Base-by-base conservation (phyloP, 2,329 filamentous ascomycete genomes). In the Fusarium sp. region DNA sequence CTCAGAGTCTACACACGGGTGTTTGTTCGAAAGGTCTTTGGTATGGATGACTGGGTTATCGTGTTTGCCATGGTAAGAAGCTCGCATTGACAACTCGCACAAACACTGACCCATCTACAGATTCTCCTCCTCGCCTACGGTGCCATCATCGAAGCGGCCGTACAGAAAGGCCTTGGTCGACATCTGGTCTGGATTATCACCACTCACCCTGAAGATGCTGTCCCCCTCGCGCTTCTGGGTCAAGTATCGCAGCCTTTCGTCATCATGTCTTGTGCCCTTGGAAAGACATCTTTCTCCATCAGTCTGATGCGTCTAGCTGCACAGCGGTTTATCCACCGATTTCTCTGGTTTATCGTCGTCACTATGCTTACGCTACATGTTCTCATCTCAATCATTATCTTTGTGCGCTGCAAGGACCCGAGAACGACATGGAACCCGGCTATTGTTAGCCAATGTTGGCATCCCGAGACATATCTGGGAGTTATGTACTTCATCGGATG, bases 41-140 rank as follows among this genome's bases (percentile, higher is more conserved):
- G 66, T 33, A 22, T 67, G 2, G 66, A 68, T 46, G 66, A 68
- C 52, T 68, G 56, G 56, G 39, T 67, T 22, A 69, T 68, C 14
- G 37, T 62, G 11, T 11, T 69, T 15, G 32, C 66, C 27, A 17
- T 68, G 11, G 66, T 68, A 46, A 37, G 33, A 3, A 3, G 6
- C 3, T 7, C 3, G 6, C 0, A 2, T 7, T 8, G 8, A 7
- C n/a, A 3, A 7, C 9, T 9, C n/a, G 2, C 6, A 19, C 3
- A 7, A 2, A n/a, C 22, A 23, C 41, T 68, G 4, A 68, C 13
- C 2, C 17, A 7, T 4, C 2, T 15, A 56, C 15, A 68, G 66
- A n/a, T 69, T 3, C 41, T 66, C 14, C 66, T 68, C 14, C 30
- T 68, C 1, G 41, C 23, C 6, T 68, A 68, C 6, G 66, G 61